phyloP scores from a whole-genome alignment of 2,329 filamentous ascomycete genomes.

The Ophiostoma quercus region DNA sequence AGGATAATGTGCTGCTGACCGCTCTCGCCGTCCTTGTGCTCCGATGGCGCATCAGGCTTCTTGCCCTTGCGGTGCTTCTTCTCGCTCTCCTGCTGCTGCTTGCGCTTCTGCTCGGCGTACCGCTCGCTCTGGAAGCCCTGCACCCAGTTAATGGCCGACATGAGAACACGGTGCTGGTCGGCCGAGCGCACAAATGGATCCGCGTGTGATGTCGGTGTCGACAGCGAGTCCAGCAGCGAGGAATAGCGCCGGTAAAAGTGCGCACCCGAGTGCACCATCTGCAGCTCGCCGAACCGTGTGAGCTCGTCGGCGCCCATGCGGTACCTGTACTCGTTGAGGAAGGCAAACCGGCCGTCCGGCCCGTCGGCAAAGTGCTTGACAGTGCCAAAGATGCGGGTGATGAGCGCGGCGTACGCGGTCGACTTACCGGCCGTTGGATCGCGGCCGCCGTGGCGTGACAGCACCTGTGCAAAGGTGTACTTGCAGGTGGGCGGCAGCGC shows the following conservation, averaged over 20 bases:
- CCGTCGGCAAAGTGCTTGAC: slow-evolving; percentile 40
- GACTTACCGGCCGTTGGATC: slow-evolving; percentile 71
- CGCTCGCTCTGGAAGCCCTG: slow-evolving; percentile 62
- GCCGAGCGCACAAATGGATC: slow-evolving; percentile 48
- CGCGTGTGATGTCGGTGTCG: slow-evolving; percentile 25
- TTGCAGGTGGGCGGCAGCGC: slow-evolving; percentile 62
- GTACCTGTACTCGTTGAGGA: slow-evolving; percentile 68
- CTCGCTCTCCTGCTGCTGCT: background rate
- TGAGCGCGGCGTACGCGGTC: slow-evolving; percentile 54
- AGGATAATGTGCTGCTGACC: slow-evolving; percentile 46
- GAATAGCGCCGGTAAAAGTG: slow-evolving; percentile 72
- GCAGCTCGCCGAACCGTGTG: slow-evolving; percentile 60
- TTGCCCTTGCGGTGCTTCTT: slow-evolving; percentile 29
- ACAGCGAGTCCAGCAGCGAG: slow-evolving; percentile 40
- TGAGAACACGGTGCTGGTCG: slow-evolving; percentile 39
- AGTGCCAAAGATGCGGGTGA: slow-evolving; percentile 58
- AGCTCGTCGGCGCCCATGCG: slow-evolving; percentile 49
- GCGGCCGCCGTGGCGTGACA: slow-evolving; percentile 80
- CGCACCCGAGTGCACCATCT: slow-evolving; percentile 69
- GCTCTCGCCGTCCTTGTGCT: slow-evolving; percentile 13
- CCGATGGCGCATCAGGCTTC: background rate
- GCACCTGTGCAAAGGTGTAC: slow-evolving; percentile 71
- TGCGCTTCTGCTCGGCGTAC: slow-evolving; percentile 31
- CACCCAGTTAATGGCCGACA: slow-evolving; percentile 69
- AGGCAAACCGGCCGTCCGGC: slow-evolving; percentile 61